These are phyloP conservation scores for Aspergillus aculeatinus DNA, from an alignment of 2,329 filamentous ascomycete genomes.

Conservation along the genomic window DNA sequence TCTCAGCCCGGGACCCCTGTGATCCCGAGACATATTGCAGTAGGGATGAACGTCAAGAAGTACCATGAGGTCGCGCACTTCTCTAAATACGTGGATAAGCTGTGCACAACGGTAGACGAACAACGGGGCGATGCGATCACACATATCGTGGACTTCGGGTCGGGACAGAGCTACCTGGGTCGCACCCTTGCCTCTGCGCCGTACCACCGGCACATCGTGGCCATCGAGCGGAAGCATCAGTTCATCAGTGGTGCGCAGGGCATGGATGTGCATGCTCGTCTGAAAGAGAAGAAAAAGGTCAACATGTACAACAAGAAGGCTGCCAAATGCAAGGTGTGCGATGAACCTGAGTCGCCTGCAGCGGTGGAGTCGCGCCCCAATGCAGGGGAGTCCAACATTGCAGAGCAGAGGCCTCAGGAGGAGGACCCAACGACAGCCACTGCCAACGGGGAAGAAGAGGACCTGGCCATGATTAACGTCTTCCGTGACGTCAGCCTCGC, in stretches of 20 bases:
- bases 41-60: constrained; percentile 97
- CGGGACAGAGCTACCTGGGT: constrained; percentile 93
- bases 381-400: neutral
- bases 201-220: constrained; percentile 83
- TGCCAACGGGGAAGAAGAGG: constrained; percentile 22
- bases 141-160: constrained; percentile 93
- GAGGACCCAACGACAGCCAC: constrained; percentile 8
- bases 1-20: constrained; percentile 41
- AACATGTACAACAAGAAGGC: constrained; percentile 78
- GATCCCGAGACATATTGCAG: constrained; percentile 69
- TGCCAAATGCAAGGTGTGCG: constrained; percentile 28
- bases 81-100: constrained; percentile 74
- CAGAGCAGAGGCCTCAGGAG: constrained; percentile 4
- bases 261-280: constrained; percentile 78
- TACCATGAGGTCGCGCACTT: constrained; percentile 91
- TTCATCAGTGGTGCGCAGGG: constrained; percentile 83
- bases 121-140: constrained; percentile 58
- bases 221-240: constrained; percentile 81
- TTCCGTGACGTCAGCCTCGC: constrained; percentile 36
- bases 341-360: constrained; percentile 16
- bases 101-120: constrained; percentile 58
- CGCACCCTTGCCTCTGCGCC: constrained; percentile 79
- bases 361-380: constrained; percentile 3
- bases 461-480: constrained; percentile 31
- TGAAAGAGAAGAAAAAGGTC: constrained; percentile 71